Conservation (phyloP, 2,329 filamentous ascomycete genomes). For the Penicillium freii region DNA sequence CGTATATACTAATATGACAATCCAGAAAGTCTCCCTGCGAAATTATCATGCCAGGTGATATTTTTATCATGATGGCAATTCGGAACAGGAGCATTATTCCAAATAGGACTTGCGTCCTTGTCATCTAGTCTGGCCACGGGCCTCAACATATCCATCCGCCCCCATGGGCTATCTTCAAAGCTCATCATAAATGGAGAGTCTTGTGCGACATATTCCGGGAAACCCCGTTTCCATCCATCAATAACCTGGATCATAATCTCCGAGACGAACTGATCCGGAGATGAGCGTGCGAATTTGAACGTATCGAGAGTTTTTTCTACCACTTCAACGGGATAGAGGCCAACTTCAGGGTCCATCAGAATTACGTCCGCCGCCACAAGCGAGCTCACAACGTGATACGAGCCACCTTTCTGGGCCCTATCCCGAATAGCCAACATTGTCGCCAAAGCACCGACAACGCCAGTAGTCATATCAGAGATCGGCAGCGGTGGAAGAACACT, state of each 20-base stretch:
- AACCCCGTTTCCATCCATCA: slow-evolving; percentile 14
- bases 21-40: neutral
- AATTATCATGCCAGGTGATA: slow-evolving; percentile 8
- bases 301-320: slow-evolving; percentile 3
- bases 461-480: slow-evolving; percentile 27
- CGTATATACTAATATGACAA: neutral
- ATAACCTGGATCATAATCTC: slow-evolving; percentile 16
- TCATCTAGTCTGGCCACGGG: slow-evolving; percentile 13
- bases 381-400: slow-evolving; percentile 28
- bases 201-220: slow-evolving; percentile 16
- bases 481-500: slow-evolving; percentile 23
- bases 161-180: slow-evolving; percentile 14
- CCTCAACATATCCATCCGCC: slow-evolving; percentile 12
- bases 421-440: slow-evolving; percentile 17
- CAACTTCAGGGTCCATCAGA: slow-evolving; percentile 33
- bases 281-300: slow-evolving; percentile 13
- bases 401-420: slow-evolving; percentile 14
- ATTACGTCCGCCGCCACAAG: slow-evolving; percentile 33
- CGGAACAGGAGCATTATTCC: slow-evolving; percentile 16
- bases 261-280: slow-evolving; percentile 18
- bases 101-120: slow-evolving; percentile 15
- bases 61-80: slow-evolving; percentile 12
- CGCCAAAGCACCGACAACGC: slow-evolving; percentile 17
- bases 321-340: slow-evolving; percentile 27
- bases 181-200: slow-evolving; percentile 18